phyloP scores from a whole-genome alignment of 1,139 yeast genomes.

The Geotrichum klebahnii region DNA sequence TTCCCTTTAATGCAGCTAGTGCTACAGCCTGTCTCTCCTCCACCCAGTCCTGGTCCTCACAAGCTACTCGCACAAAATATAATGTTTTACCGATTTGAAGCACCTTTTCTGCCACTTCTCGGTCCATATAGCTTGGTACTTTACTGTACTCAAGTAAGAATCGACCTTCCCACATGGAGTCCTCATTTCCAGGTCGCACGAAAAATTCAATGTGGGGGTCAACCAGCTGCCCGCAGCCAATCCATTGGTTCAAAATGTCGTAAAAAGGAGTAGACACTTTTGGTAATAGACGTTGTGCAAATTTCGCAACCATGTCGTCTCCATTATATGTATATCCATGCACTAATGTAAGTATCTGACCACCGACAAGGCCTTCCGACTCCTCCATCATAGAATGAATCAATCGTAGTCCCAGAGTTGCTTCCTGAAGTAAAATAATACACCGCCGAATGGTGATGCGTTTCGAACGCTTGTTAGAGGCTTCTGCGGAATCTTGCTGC shows the following conservation, averaged over 20 bases:
- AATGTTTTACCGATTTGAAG: constrained; percentile 76
- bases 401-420: constrained; percentile 55
- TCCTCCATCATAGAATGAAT: constrained; percentile 44
- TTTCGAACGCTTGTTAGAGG: constrained; percentile 1
- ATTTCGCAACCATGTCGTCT: constrained; percentile 48
- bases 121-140: constrained; percentile 58
- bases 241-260: constrained; percentile 62
- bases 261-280: constrained; percentile 59
- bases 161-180: constrained; percentile 34
- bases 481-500: constrained; percentile 19
- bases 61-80: constrained; percentile 61
- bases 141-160: constrained; percentile 39
- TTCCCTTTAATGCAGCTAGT: constrained; percentile 18
- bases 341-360: constrained; percentile 54
- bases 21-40: constrained; percentile 37
- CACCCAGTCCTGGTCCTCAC: constrained; percentile 61
- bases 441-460: constrained; percentile 40
- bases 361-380: constrained; percentile 46
- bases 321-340: constrained; percentile 58
- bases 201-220: constrained; percentile 65
- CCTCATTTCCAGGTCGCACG: constrained; percentile 39
- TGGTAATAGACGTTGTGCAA: constrained; percentile 48
- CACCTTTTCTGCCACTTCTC: constrained; percentile 50
- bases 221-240: constrained; percentile 59
- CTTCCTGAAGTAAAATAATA: constrained; percentile 49